A percentile compares a stretch with the other conserved stretches of the same genome.
Conservation (phyloP, 768 basidiomycete genomes). For the Lepiota venenata region DNA sequence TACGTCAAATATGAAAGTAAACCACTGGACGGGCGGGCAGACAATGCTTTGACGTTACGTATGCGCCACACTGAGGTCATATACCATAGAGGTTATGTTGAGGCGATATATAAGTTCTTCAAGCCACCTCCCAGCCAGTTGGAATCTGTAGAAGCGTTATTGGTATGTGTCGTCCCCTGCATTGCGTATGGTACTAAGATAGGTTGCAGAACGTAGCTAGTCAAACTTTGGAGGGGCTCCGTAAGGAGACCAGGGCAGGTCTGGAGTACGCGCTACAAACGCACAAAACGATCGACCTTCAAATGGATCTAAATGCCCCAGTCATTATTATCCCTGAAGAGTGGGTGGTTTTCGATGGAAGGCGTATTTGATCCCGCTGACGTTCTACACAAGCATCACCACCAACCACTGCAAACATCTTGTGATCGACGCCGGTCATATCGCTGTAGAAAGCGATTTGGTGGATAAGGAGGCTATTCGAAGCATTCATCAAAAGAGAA, state of each 20-base stretch:
- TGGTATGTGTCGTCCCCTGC: slow-evolving; percentile 47
- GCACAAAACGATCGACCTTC: slow-evolving; percentile 95
- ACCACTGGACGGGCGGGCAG: slow-evolving; percentile 88
- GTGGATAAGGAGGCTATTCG: slow-evolving; percentile 80
- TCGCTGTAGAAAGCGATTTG: slow-evolving; percentile 87
- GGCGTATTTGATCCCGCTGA: slow-evolving; percentile 1
- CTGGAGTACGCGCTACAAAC: slow-evolving; percentile 90
- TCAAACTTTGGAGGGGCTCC: slow-evolving; percentile 87
- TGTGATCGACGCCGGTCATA: slow-evolving; percentile 94
- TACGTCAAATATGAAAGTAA: slow-evolving; percentile 89
- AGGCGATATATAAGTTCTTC: slow-evolving; percentile 89
- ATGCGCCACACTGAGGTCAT: slow-evolving; percentile 97
- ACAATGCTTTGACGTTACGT: slow-evolving; percentile 82
- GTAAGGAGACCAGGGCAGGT: slow-evolving; percentile 92
- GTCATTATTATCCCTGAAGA: slow-evolving; percentile 96
- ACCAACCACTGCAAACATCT: slow-evolving; percentile 78
- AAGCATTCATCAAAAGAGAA: slow-evolving; percentile 77
- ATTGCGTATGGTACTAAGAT: slow-evolving; percentile 7
- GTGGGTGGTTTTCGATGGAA: slow-evolving; percentile 35
- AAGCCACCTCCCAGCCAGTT: slow-evolving; percentile 92
- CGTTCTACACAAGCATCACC: slow-evolving; percentile 53
- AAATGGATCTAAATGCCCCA: slow-evolving; percentile 94
- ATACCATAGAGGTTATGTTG: slow-evolving; percentile 91
- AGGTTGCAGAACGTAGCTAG: slow-evolving; percentile 78
- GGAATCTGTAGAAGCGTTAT: slow-evolving; percentile 90